Evolutionary conservation across 768 basidiomycete genomes (phyloP).

Genomic region (Leccinum broughii): DNA sequence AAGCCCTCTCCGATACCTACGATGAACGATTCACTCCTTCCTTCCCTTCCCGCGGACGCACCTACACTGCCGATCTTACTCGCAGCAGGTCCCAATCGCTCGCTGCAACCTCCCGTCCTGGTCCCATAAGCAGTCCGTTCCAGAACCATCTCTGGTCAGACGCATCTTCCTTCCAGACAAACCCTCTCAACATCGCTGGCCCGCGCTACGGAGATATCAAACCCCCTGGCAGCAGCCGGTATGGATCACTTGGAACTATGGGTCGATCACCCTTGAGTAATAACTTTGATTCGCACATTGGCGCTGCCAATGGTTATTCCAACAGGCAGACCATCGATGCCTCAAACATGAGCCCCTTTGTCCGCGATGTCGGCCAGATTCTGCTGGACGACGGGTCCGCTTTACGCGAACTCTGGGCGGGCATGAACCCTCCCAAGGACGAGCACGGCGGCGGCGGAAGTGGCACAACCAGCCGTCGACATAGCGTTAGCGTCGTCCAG

Average conservation of each 20-base stretch:
- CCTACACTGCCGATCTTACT: slow-evolving; percentile 60
- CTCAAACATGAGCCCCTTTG: slow-evolving; percentile 84
- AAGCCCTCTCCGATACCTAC: slow-evolving; percentile 59
- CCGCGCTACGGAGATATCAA: slow-evolving; percentile 61
- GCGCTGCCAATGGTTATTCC: slow-evolving; percentile 48
- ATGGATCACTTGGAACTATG: slow-evolving; percentile 58
- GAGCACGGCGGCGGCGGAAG: slow-evolving; percentile 71
- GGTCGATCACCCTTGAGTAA: slow-evolving; percentile 58
- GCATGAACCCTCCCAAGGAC: slow-evolving; percentile 62
- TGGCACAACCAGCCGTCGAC: slow-evolving; percentile 79
- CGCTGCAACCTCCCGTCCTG: slow-evolving; percentile 56
- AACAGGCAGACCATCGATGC: slow-evolving; percentile 48
- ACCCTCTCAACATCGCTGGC: slow-evolving; percentile 56
- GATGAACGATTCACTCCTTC: slow-evolving; percentile 55
- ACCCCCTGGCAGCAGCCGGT: slow-evolving; percentile 62
- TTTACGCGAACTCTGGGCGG: slow-evolving; percentile 73
- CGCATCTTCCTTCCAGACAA: slow-evolving; percentile 45
- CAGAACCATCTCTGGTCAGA: slow-evolving; percentile 59
- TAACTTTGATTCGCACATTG: slow-evolving; percentile 48
- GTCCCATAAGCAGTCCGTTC: slow-evolving; percentile 51
- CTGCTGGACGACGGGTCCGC: slow-evolving; percentile 71
- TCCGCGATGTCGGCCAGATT: slow-evolving; percentile 80
- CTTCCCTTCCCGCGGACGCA: slow-evolving; percentile 52
- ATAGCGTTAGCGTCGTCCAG: slow-evolving; percentile 83
- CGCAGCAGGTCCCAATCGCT: slow-evolving; percentile 79